These are phyloP conservation scores for Metarhizium brunneum DNA, from an alignment of 2,329 filamentous ascomycete species.

Conservation along the genomic window DNA sequence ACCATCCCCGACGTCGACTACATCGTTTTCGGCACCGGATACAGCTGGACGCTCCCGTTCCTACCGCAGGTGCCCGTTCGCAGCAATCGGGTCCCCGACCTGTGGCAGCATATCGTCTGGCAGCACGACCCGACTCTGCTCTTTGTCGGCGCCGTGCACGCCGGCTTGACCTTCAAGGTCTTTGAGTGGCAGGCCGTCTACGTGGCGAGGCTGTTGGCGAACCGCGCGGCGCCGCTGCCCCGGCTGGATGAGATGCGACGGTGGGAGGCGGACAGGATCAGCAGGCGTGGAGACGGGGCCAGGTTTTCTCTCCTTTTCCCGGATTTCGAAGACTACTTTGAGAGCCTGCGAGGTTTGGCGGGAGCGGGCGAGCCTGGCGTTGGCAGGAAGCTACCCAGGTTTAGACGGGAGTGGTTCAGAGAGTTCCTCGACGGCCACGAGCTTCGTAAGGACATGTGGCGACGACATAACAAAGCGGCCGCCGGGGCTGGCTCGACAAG, in stretches of 20 bases:
- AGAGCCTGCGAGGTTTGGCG: conserved; percentile 33
- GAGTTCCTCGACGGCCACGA: conserved; percentile 46
- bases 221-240: conserved; percentile 40
- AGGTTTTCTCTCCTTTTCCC: conserved; percentile 31
- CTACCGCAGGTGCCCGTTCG: conserved; percentile 39
- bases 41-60: conserved; percentile 55
- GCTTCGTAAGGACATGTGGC: conserved; percentile 49
- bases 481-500: too few species aligned
- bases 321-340: too few species aligned
- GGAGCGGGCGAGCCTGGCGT: conserved; percentile 33
- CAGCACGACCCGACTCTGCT: conserved; percentile 42
- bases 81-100: conserved; percentile 29
- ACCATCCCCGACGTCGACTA: conserved; percentile 45
- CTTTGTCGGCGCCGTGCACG: conserved; percentile 48
- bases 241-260: conserved; percentile 33
- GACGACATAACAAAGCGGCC: conserved; percentile 32
- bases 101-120: conserved; percentile 39
- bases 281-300: conserved; percentile 43
- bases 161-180: conserved; percentile 56
- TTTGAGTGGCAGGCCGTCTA: conserved; percentile 61
- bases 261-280: conserved; percentile 50
- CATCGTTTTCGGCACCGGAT: conserved; percentile 59
- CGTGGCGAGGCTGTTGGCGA: conserved; percentile 48
- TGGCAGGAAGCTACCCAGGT: conserved; percentile 36
- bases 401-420: conserved; percentile 35